A percentile compares a stretch with the other conserved stretches of the same genome.
Evolutionary conservation across 2,329 filamentous ascomycete genomes (phyloP).

Genomic region (Fusarium circinatum): DNA sequence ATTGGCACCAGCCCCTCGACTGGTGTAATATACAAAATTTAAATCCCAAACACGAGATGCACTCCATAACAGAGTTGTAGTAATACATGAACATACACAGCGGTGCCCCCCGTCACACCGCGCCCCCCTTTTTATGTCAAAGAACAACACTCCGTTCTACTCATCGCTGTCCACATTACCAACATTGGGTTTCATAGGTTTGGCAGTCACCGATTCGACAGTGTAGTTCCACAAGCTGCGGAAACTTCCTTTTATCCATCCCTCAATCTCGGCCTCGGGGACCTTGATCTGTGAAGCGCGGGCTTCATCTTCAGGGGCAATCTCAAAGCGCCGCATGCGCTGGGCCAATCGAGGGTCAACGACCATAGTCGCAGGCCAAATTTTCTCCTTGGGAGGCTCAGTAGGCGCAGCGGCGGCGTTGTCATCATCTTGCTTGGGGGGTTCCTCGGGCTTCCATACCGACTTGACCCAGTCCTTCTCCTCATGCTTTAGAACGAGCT

Average conservation of each 20-base stretch:
- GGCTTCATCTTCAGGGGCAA: slow-evolving; percentile 75
- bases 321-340: slow-evolving; percentile 83
- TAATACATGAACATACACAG: slow-evolving; percentile 38
- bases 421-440: slow-evolving; percentile 56
- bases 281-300: slow-evolving; percentile 70
- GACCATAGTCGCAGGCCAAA: slow-evolving; percentile 80
- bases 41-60: slow-evolving; percentile 17
- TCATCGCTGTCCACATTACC: slow-evolving; percentile 53
- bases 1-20: slow-evolving; percentile 12
- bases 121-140: not conserved
- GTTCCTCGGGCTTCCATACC: slow-evolving; percentile 67
- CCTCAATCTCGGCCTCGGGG: slow-evolving; percentile 75
- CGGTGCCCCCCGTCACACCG: not conserved
- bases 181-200: slow-evolving; percentile 55
- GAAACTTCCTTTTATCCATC: slow-evolving; percentile 71
- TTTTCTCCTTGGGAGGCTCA: slow-evolving; percentile 67
- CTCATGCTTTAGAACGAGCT: slow-evolving; percentile 73
- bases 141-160: slow-evolving; percentile 13
- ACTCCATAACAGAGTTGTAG: slow-evolving; percentile 11
- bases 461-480: slow-evolving; percentile 87
- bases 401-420: slow-evolving; percentile 48
- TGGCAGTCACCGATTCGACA: slow-evolving; percentile 51
- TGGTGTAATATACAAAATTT: slow-evolving; percentile 39
- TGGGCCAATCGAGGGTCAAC: slow-evolving; percentile 79
- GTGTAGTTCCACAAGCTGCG: slow-evolving; percentile 65